phyloP scores from a whole-genome alignment of 2,329 filamentous ascomycete species.

The Helicocarpus griseus region DNA sequence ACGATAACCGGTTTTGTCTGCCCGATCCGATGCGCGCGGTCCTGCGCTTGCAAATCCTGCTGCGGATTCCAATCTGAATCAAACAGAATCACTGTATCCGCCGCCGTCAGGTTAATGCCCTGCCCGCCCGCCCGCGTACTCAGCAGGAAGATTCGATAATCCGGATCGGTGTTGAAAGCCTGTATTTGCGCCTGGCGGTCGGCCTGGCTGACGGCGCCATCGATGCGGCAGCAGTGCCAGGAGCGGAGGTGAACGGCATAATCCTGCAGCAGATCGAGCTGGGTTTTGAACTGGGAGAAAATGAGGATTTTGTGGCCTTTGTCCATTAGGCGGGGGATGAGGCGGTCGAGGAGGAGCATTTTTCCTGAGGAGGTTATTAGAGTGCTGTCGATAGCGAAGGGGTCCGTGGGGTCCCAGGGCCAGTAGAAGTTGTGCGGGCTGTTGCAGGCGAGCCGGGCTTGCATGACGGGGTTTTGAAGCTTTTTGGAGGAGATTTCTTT shows the following conservation, averaged over 20 bases:
- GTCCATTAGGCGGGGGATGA: conserved; percentile 65
- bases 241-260: conserved; percentile 69
- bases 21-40: conserved; percentile 88
- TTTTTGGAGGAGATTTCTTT: conserved; percentile 86
- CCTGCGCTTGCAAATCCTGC: conserved; percentile 92
- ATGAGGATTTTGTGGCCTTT: conserved; percentile 83
- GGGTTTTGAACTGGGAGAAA: conserved; percentile 93
- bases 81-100: conserved; percentile 94
- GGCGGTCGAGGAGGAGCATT: conserved; percentile 84
- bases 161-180: conserved; percentile 57
- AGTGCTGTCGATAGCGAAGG: conserved; percentile 60
- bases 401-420: conserved; percentile 58
- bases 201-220: conserved; percentile 71
- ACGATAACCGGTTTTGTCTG: conserved; percentile 88
- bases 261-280: conserved; percentile 80
- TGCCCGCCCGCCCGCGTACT: conserved; percentile 89
- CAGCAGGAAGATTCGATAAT: conserved; percentile 70
- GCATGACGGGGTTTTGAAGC: conserved; percentile 84
- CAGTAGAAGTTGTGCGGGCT: conserved; percentile 95
- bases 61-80: conserved; percentile 95
- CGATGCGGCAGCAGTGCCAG: conserved; percentile 82
- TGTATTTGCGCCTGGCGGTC: conserved; percentile 62
- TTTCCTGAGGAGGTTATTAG: conserved; percentile 86
- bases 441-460: conserved; percentile 85
- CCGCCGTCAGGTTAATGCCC: conserved; percentile 98